Evolutionary conservation across 1,284 basidiomycete genomes (phyloP), one percentile per base, ranked within the genome.

Genomic region (Dichomitus squalens): DNA sequence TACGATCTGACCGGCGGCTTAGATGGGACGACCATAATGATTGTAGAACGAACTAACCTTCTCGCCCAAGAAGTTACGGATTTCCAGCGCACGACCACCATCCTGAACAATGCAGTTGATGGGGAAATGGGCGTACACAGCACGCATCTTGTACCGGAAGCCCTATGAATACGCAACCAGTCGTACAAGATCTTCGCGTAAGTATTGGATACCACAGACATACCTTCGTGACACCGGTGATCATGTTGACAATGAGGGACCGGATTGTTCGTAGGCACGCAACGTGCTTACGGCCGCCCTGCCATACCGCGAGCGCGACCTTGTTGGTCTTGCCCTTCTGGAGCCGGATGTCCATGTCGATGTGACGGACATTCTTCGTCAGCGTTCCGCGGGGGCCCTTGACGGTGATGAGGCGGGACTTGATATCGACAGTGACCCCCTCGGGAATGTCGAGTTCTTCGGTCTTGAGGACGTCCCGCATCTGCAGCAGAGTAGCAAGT

Each of bases 111-210:
- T 98, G 75, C 93, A 91, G 85, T 99, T 99, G 85, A 99, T 98
- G 66, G 97, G 97, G 86, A 99, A 99, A 86, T 99, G 97, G 72
- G 97, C 97, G 75, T 99, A 99, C 59, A 99, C 97, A 36, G 96
- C 84, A 71, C 94, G 92, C 95, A 98, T 96, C 90, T 99, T 99
- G 88, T 99, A 99, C 73, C 90, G 88, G 90, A 98, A 99, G 64
- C 96, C 97, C 90, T 93, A 66, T 16, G 6, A 51, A 52, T 41
- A 35, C 35, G 36, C 8, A 29, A 23, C 9, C 29, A 21, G 7
- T 49, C 2, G 9, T 20, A 12, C 12, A 38, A 4, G 7, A 33
- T 56, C 31, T 20, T 21, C n/a, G 21, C 33, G 3, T 18, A 34
- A 40, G 49, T 8, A 8, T 20, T n/a, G n/a, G 58, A 47, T 49